Base-by-base conservation (phyloP, 345 rosid species). In the Eucalyptus albens region DNA sequence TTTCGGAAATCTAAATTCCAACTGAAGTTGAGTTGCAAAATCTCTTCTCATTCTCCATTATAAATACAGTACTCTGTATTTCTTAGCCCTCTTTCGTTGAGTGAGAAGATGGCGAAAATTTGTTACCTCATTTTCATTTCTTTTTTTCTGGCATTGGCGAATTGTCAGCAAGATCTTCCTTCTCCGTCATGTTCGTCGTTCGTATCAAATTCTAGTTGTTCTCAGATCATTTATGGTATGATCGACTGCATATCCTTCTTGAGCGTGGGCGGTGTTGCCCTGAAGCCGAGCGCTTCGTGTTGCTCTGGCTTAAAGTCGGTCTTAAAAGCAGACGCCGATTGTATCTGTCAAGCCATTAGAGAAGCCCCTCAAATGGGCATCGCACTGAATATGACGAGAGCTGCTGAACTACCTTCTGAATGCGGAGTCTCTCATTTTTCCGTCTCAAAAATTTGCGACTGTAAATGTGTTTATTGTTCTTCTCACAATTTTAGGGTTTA, bases 191-290 rank as follows among this genome's bases (percentile, higher is more conserved):
- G 77, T 65, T 65, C 21, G 11, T 77, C 29, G 9, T 22, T 40
- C 3, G 85, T 10, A 77, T 77, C 47, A 11, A 77, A 42, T 77
- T 40, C 85, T 11, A 40, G 47, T 50, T 96, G 98, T 69, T 85
- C 90, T 2, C 26, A 51, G 5, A 44, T 94, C 16, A 90, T 93
- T 15, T 93, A 49, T 3, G 86, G 91, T 60, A 92, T 96, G 96
- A 47, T 87, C 16, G 92, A 90, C 86, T 95, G 98, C 89, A 14
- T 95, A 44, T 21, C 92, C 2, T 94, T 92, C 86, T 50, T 95
- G 56, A 47, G 81, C 42, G 26, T 37, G 2, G 93, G 90, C 3
- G 88, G 92, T 85, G 87, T 29, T 2, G 90, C 77, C 1, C 50
- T 86, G 12, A 89, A 59, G 49, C 95, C 95, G 1, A 26, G 17